phyloP scores from a whole-genome alignment of 345 rosid genomes.

The Linum tenue region DNA sequence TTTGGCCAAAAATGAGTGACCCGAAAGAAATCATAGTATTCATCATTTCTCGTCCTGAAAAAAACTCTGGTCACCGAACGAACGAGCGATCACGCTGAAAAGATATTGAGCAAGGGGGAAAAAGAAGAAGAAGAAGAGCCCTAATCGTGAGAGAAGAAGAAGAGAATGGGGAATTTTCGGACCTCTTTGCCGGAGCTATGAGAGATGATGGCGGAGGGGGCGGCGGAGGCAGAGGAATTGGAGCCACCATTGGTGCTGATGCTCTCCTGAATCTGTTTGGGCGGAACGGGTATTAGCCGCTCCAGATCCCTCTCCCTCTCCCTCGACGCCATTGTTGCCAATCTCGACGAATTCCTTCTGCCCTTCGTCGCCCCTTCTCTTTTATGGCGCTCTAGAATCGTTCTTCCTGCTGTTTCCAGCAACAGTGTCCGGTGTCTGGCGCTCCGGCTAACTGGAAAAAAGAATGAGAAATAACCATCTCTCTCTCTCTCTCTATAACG shows the following conservation, averaged over 20 bases:
- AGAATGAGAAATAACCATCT: too few relatives aligned
- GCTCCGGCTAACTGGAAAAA: too few relatives aligned
- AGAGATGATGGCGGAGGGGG: slow-evolving; percentile 30
- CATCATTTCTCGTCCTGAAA: not conserved
- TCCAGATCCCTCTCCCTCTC: slow-evolving; percentile 45
- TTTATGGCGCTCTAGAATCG: too few relatives aligned
- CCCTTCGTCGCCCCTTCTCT: too few relatives aligned
- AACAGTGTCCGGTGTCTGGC: too few relatives aligned
- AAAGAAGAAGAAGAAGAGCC: too few relatives aligned
- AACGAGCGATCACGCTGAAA: not conserved
- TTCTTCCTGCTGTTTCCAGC: too few relatives aligned
- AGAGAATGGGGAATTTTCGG: not conserved
- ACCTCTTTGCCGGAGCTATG: slow-evolving; percentile 53
- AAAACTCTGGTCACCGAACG: not conserved
- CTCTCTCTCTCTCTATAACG: too few relatives aligned
- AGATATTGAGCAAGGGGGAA: not conserved
- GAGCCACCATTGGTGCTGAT: slow-evolving; percentile 17
- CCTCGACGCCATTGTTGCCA: slow-evolving; percentile 26
- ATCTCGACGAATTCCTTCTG: not conserved
- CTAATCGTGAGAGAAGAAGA: too few relatives aligned
- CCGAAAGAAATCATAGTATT: not conserved
- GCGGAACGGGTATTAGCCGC: slow-evolving; percentile 36
- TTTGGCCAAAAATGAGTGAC: too few relatives aligned
- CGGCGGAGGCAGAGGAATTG: slow-evolving; percentile 20
- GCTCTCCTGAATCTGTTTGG: not conserved